Conservation (phyloP, 805 yeast genomes). For the Wickerhamomyces bovis region DNA sequence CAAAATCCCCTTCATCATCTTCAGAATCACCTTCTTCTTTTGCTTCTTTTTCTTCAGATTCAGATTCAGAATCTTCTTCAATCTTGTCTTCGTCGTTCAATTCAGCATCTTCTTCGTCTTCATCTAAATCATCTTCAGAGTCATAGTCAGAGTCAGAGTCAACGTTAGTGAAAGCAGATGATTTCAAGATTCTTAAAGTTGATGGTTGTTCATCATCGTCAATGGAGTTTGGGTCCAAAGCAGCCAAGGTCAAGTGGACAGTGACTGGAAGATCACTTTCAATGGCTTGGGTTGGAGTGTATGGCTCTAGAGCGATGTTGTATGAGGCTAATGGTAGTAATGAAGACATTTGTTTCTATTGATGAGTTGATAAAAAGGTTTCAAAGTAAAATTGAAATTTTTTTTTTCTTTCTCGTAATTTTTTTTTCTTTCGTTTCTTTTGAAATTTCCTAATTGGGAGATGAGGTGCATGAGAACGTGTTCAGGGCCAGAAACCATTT, state of each 20-base stretch:
- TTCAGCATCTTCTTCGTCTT: slow-evolving; percentile 28
- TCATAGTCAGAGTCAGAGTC: slow-evolving; percentile 35
- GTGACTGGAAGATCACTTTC: slow-evolving; percentile 85
- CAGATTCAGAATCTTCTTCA: slow-evolving; percentile 45
- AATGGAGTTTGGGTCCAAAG: slow-evolving; percentile 83
- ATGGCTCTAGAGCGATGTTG: slow-evolving; percentile 82
- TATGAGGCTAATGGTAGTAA: slow-evolving; percentile 82
- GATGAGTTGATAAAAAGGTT: not conserved
- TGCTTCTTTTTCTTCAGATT: slow-evolving; percentile 42
- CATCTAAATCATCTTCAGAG: slow-evolving; percentile 27
- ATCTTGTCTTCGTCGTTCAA: slow-evolving; percentile 32
- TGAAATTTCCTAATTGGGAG: slow-evolving; percentile 22
- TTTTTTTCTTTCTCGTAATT: slow-evolving; percentile 3
- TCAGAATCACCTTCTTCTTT: slow-evolving; percentile 40
- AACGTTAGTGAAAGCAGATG: slow-evolving; percentile 41
- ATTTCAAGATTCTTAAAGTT: slow-evolving; percentile 81
- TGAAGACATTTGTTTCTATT: slow-evolving; percentile 49
- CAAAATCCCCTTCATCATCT: slow-evolving; percentile 38
- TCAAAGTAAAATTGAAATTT: slow-evolving; percentile 1
- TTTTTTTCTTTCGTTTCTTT: slow-evolving; percentile 21
- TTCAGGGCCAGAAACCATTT: not conserved
- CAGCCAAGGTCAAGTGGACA: slow-evolving; percentile 89
- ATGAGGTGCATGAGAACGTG: slow-evolving; percentile 7
- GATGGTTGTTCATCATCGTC: slow-evolving; percentile 82
- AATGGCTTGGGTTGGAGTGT: slow-evolving; percentile 80